Conservation (phyloP, 1,284 basidiomycete species). For the Mycena citricolor region DNA sequence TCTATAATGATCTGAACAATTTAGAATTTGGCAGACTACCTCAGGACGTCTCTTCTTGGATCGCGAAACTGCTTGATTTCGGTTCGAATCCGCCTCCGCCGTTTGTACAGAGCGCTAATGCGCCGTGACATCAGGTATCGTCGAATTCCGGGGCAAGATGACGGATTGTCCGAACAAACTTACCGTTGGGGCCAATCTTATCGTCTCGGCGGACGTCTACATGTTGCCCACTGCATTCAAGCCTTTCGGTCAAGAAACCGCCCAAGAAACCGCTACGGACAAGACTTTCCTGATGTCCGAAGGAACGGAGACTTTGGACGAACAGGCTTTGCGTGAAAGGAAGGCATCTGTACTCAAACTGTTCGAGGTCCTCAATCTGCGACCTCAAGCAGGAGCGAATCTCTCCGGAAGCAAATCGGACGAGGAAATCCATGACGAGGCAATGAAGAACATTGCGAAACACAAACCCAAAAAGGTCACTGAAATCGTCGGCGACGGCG, state of each 20-base stretch:
- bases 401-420: slow-evolving; percentile 35
- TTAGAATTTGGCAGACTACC: slow-evolving; percentile 61
- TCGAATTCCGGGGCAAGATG: slow-evolving; percentile 64
- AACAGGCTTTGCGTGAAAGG: slow-evolving; percentile 73
- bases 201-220: slow-evolving; percentile 69
- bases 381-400: slow-evolving; percentile 48
- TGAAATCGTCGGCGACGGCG: slow-evolving; percentile 65
- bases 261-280: too few relatives aligned
- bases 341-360: slow-evolving; percentile 67
- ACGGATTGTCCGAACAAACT: slow-evolving; percentile 69
- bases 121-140: too few relatives aligned
- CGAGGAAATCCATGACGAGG: slow-evolving; percentile 41
- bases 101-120: too few relatives aligned
- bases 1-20: background rate
- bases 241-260: slow-evolving; percentile 26
- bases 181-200: slow-evolving; percentile 66
- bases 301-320: slow-evolving; percentile 72
- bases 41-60: slow-evolving; percentile 67
- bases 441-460: slow-evolving; percentile 39
- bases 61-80: slow-evolving; percentile 70
- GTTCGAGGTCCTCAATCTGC: slow-evolving; percentile 64
- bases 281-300: slow-evolving; percentile 56
- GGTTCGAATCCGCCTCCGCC: too few relatives aligned
- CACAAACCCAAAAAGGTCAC: slow-evolving; percentile 42
- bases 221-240: slow-evolving; percentile 66